phyloP scores from a whole-genome alignment of 768 basidiomycete genomes.

The Suillus placidus region DNA sequence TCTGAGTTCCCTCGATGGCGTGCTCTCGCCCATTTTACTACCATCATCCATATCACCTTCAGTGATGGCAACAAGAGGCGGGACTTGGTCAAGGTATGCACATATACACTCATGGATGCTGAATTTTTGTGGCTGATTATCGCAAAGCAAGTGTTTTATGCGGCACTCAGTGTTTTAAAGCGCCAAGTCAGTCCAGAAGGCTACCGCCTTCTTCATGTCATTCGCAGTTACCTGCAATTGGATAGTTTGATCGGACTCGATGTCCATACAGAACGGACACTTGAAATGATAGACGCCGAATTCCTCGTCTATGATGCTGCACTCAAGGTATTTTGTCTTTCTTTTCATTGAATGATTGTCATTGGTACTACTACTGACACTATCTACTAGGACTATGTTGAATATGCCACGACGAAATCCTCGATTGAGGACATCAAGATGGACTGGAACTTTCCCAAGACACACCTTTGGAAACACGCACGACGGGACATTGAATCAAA shows the following conservation, averaged over 20 bases:
- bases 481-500: too few species aligned
- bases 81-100: slow-evolving; percentile 38
- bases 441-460: too few species aligned
- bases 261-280: slow-evolving; percentile 34
- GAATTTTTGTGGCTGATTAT: slow-evolving; percentile 1
- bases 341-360: too few species aligned
- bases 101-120: not conserved
- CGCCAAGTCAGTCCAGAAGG: slow-evolving; percentile 14
- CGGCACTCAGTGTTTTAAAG: not conserved
- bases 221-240: slow-evolving; percentile 35
- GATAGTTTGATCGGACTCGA: slow-evolving; percentile 33
- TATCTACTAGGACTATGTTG: too few species aligned
- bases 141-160: not conserved
- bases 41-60: slow-evolving; percentile 31
- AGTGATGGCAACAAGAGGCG: slow-evolving; percentile 39
- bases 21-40: slow-evolving; percentile 35
- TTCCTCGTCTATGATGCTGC: too few species aligned
- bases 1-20: slow-evolving; percentile 37
- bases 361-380: too few species aligned
- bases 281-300: slow-evolving; percentile 22
- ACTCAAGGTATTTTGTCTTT: too few species aligned
- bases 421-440: too few species aligned
- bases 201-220: slow-evolving; percentile 29
- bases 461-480: too few species aligned
- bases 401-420: too few species aligned